Conservation (phyloP, 768 basidiomycete species). For the Dictyophora rubrovolvata region DNA sequence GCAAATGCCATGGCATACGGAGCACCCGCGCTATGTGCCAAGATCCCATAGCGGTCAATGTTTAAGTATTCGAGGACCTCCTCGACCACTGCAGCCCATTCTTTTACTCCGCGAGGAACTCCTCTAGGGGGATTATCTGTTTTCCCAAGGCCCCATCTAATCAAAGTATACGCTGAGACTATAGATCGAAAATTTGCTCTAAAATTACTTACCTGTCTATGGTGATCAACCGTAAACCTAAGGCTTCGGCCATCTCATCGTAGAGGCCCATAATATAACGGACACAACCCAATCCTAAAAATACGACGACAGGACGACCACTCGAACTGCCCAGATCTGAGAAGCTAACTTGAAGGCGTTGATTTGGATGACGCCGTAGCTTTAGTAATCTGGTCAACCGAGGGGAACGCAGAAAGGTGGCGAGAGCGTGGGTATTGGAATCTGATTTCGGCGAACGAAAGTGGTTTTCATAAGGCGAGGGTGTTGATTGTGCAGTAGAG, state of each 20-base stretch:
- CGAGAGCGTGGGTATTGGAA: constrained; percentile 60
- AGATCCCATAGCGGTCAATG: constrained; percentile 72
- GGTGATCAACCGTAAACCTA: constrained; percentile 83
- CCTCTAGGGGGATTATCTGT: constrained; percentile 60
- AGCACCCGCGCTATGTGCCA: constrained; percentile 94
- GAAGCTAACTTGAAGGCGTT: constrained; percentile 77
- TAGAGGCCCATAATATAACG: constrained; percentile 91
- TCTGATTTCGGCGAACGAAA: constrained; percentile 43
- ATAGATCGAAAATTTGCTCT: constrained; percentile 7
- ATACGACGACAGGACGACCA: constrained; percentile 86
- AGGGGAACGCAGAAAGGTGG: constrained; percentile 79
- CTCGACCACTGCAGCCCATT: constrained; percentile 87
- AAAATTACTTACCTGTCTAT: constrained; percentile 63
- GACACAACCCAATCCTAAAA: constrained; percentile 89
- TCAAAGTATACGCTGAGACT: constrained; percentile 11
- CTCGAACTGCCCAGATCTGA: constrained; percentile 81
- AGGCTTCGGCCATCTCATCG: constrained; percentile 88
- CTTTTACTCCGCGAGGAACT: constrained; percentile 68
- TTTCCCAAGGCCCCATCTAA: constrained; percentile 85
- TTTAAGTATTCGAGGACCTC: constrained; percentile 77
- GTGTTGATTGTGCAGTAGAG: constrained; percentile 16
- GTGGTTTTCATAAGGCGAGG: constrained; percentile 18
- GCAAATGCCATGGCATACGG: constrained; percentile 90
- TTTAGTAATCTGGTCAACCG: constrained; percentile 73
- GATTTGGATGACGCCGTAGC: constrained; percentile 66